Conservation (phyloP, 352 stramenopile genomes). For the Globisporangium paroecandrum region DNA sequence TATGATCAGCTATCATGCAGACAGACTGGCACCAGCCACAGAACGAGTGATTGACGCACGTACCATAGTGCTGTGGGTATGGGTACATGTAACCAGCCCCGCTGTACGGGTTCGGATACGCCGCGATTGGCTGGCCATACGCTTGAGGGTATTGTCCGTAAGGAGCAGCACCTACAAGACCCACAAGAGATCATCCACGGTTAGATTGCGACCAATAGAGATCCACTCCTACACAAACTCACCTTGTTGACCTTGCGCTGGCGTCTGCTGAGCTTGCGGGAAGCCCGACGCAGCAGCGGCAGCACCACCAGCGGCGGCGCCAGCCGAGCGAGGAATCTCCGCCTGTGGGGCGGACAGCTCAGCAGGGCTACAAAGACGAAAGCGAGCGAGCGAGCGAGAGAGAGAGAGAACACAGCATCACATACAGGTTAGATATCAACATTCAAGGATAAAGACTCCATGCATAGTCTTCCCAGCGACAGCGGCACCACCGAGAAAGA, state of each 20-base stretch:
- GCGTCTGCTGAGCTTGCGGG: conserved; percentile 29
- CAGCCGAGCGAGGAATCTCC: conserved; percentile 30
- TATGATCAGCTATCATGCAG: not conserved
- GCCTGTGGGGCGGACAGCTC: conserved; percentile 43
- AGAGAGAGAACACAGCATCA: not conserved
- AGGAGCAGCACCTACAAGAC: conserved; percentile 24
- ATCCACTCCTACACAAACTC: not conserved
- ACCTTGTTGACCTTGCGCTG: conserved; percentile 44
- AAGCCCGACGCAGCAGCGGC: conserved; percentile 22
- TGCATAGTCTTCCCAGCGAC: not conserved
- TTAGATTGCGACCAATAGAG: not conserved
- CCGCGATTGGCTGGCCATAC: conserved; percentile 70
- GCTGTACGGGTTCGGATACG: conserved; percentile 70
- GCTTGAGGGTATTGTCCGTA: conserved; percentile 73
- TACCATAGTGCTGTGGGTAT: conserved; percentile 80
- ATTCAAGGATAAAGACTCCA: not conserved
- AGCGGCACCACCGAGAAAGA: not conserved
- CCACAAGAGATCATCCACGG: not conserved
- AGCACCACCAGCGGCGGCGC: conserved; percentile 23
- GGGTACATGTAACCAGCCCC: conserved; percentile 83
- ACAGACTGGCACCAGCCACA: not conserved
- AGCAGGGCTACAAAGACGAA: conserved; percentile 32
- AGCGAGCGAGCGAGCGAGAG: no score
- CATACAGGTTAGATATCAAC: not conserved
- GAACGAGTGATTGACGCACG: not conserved